Evolutionary conservation across 2,329 filamentous ascomycete genomes (phyloP).

Genomic region (Curvularia hawaiiensis): DNA sequence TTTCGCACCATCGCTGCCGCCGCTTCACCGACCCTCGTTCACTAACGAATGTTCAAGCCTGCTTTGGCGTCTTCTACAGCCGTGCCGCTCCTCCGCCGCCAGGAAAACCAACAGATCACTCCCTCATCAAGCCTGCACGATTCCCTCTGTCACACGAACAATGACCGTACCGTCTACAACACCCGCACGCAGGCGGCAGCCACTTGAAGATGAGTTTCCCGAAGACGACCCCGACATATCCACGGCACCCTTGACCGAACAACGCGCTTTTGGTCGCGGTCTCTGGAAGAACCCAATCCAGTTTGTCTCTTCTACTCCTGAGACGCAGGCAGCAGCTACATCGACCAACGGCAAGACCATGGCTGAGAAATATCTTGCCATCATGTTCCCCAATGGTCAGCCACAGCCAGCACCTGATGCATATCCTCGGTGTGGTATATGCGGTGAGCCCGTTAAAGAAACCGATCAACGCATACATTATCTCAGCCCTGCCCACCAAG

Average conservation of each 20-base stretch:
- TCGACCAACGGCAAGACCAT: conserved; percentile 56
- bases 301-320: conserved; percentile 60
- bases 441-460: conserved; percentile 42
- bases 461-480: conserved; percentile 57
- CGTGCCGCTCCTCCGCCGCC: conserved; percentile 19
- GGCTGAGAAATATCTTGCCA: conserved; percentile 68
- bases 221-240: conserved; percentile 60
- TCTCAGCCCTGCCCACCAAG: conserved; percentile 68
- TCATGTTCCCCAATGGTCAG: conserved; percentile 62
- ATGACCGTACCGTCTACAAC: conserved; percentile 17
- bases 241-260: conserved; percentile 62
- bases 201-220: conserved; percentile 22
- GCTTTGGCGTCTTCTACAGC: conserved; percentile 1
- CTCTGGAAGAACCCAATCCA: conserved; percentile 64
- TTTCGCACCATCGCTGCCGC: conserved; percentile 20
- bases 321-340: conserved; percentile 23
- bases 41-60: neutral
- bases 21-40: conserved; percentile 10
- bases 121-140: neutral
- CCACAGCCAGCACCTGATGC: conserved; percentile 26
- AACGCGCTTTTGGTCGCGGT: conserved; percentile 64
- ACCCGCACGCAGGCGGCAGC: conserved; percentile 10
- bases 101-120: neutral
- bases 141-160: neutral
- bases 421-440: conserved; percentile 42